Evolutionary conservation across 306 rosid genomes (phyloP).

Genomic region (Cucumis cinereus): DNA sequence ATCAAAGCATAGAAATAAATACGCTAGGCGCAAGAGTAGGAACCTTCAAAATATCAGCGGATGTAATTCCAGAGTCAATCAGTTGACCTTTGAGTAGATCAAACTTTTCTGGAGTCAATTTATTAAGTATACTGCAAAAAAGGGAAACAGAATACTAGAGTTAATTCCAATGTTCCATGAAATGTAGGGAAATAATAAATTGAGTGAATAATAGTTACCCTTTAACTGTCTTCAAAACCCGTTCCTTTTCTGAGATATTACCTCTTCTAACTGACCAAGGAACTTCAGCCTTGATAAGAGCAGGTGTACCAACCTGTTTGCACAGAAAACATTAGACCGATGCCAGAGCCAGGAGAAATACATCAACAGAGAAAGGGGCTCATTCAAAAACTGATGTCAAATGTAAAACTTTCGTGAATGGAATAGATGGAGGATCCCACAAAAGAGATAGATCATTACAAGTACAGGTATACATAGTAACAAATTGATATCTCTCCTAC

Average conservation of each 20-base stretch:
- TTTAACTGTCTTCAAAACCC: conserved; percentile 28
- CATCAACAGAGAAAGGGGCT: background rate
- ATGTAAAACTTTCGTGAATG: background rate
- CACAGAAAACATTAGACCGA: background rate
- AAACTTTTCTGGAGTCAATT: conserved; percentile 36
- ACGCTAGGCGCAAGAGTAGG: background rate
- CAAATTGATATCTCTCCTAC: background rate
- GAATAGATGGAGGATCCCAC: background rate
- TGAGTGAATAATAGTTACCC: conserved; percentile 15
- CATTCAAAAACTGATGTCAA: background rate
- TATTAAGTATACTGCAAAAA: conserved; percentile 28
- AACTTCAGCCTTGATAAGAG: conserved; percentile 26
- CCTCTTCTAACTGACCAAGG: conserved; percentile 33
- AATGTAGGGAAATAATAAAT: background rate
- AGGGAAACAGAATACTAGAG: background rate
- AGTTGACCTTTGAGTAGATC: conserved; percentile 30
- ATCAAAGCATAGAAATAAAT: background rate
- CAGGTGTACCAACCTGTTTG: conserved; percentile 18
- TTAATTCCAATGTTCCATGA: background rate
- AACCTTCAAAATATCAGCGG: conserved; percentile 29
- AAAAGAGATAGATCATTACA: background rate
- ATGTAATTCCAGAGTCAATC: conserved; percentile 26
- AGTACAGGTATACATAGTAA: background rate
- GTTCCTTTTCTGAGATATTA: conserved; percentile 27
- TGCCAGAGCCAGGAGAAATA: background rate